These are phyloP conservation scores for Diaporthe citri DNA, from an alignment of 2,329 filamentous ascomycete genomes.

Conservation along the genomic window DNA sequence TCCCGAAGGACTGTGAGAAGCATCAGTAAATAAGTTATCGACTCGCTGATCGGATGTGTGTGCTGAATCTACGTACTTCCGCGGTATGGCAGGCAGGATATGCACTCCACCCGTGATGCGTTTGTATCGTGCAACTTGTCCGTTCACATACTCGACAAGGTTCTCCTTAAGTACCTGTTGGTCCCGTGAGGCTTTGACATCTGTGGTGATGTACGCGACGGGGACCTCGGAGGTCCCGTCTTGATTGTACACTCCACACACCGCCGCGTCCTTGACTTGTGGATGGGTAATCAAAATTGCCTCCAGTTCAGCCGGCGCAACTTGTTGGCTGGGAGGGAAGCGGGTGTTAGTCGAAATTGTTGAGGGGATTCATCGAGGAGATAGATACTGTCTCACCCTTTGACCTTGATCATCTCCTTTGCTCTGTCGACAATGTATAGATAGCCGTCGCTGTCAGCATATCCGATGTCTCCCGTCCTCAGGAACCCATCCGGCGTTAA, in stretches of 20 bases:
- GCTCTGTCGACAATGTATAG: constrained; percentile 36
- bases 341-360: background rate
- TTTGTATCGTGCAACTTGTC: constrained; percentile 34
- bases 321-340: constrained; percentile 22
- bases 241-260: constrained; percentile 35
- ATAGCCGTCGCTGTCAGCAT: constrained; percentile 31
- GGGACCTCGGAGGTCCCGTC: constrained; percentile 37
- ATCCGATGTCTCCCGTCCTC: constrained; percentile 35
- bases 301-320: constrained; percentile 36
- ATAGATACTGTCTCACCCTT: constrained; percentile 21
- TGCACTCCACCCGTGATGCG: constrained; percentile 29
- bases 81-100: constrained; percentile 28
- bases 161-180: constrained; percentile 6
- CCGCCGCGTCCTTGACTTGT: constrained; percentile 29
- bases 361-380: background rate
- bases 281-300: constrained; percentile 34
- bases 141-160: constrained; percentile 17
- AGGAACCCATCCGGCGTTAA: constrained; percentile 30
- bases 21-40: background rate
- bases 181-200: background rate
- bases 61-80: constrained; percentile 23
- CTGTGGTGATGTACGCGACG: constrained; percentile 34
- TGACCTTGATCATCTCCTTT: constrained; percentile 40
- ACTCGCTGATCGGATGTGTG: background rate
- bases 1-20: constrained; percentile 29